Percentiles rank a stretch among this genome's conserved stretches.
phyloP scores from a whole-genome alignment of 2,329 filamentous ascomycete genomes.

The Stachybotrys chlorohalonatus region DNA sequence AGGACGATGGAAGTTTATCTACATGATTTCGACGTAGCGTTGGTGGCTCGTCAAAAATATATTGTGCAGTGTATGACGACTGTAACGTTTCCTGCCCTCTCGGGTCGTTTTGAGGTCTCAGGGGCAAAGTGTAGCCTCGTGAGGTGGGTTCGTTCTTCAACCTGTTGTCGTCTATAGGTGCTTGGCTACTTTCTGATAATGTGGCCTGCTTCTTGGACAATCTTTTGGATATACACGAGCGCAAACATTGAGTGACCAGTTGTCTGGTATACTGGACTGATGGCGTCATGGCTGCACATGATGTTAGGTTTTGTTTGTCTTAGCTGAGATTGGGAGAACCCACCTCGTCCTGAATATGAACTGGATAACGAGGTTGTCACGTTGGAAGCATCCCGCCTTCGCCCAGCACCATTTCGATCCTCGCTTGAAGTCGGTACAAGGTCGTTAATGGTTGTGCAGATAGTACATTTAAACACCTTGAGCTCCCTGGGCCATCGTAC shows the following conservation, averaged over 20 bases:
- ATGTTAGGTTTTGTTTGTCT: neutral
- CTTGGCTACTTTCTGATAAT: slow-evolving; percentile 4
- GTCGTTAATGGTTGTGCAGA: slow-evolving; percentile 80
- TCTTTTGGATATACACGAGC: slow-evolving; percentile 17
- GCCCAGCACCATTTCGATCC: slow-evolving; percentile 10
- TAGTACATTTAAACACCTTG: slow-evolving; percentile 70
- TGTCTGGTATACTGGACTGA: slow-evolving; percentile 24
- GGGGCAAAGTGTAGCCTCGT: slow-evolving; percentile 1
- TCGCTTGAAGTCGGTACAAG: slow-evolving; percentile 27
- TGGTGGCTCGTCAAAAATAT: slow-evolving; percentile 28
- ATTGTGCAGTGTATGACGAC: slow-evolving; percentile 11
- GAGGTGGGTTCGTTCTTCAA: neutral
- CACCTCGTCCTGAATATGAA: neutral
- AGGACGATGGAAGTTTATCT: slow-evolving; percentile 4
- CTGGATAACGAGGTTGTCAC: neutral
- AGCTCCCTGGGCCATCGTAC: slow-evolving; percentile 71
- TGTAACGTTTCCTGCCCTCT: slow-evolving; percentile 5
- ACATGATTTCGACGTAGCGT: slow-evolving; percentile 21
- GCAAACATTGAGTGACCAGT: slow-evolving; percentile 23
- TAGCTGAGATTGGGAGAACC: neutral
- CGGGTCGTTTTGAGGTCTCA: slow-evolving; percentile 2
- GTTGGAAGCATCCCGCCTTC: neutral
- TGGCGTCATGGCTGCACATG: slow-evolving; percentile 16
- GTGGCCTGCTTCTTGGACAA: slow-evolving; percentile 5
- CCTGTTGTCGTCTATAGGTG: neutral